Evolutionary conservation across 495 filamentous ascomycete species (phyloP).

Genomic region (Beverwykella pulmonaria): DNA sequence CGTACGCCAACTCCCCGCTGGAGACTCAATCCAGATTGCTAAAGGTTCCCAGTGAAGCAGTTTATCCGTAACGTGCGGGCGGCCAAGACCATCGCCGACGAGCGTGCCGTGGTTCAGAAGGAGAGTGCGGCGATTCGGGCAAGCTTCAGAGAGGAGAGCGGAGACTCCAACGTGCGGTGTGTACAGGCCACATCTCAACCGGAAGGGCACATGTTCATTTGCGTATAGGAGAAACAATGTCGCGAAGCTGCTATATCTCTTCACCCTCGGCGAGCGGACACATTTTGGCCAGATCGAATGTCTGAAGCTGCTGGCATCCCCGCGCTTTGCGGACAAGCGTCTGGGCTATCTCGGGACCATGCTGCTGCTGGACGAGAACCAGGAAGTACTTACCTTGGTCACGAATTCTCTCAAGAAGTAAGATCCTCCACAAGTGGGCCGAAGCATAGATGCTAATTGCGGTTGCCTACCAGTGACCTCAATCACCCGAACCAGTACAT

Average conservation of each 20-base stretch:
- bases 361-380: constrained; percentile 94
- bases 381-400: constrained; percentile 94
- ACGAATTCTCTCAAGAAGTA: constrained; percentile 98
- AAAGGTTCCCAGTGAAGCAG: constrained; percentile 76
- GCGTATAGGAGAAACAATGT: constrained; percentile 89
- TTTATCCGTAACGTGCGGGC: constrained; percentile 99
- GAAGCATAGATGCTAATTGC: neutral
- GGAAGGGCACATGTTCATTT: constrained; percentile 16
- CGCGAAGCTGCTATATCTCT: constrained; percentile 95
- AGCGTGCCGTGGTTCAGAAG: constrained; percentile 96
- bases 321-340: constrained; percentile 96
- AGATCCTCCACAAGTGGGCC: constrained; percentile 27
- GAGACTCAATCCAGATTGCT: constrained; percentile 9
- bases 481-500: constrained; percentile 98
- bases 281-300: constrained; percentile 99
- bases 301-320: constrained; percentile 92
- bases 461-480: constrained; percentile 67
- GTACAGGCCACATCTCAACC: constrained; percentile 23
- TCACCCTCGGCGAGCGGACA: constrained; percentile 96
- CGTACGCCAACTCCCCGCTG: constrained; percentile 52
- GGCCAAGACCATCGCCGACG: constrained; percentile 97
- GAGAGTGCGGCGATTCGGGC: constrained; percentile 96
- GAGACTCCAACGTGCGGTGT: constrained; percentile 85
- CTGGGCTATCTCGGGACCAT: constrained; percentile 96
- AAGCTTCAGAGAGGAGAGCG: constrained; percentile 95